A percentile compares a stretch with the other conserved stretches of the same genome.
phyloP scores from a whole-genome alignment of 208 protist species.

The Acanthamoeba triangularis region DNA sequence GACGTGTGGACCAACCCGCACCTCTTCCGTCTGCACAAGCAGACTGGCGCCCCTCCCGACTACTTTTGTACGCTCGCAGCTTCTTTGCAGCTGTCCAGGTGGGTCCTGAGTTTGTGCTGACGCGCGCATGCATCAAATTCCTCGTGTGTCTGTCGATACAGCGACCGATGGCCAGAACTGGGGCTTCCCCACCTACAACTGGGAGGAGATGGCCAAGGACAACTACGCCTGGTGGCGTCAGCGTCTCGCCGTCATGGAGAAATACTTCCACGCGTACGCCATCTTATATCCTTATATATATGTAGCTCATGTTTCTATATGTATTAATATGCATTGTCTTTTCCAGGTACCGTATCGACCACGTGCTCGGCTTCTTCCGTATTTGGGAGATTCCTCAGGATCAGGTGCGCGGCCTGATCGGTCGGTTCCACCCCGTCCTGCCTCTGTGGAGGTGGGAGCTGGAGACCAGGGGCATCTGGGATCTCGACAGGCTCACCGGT shows the following conservation, averaged over 20 bases:
- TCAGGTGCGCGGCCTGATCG: slow-evolving; percentile 80
- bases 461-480: slow-evolving; percentile 83
- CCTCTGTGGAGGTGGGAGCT: slow-evolving; percentile 84
- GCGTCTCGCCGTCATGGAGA: slow-evolving; percentile 78
- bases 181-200: slow-evolving; percentile 94
- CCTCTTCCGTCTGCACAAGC: slow-evolving; percentile 87
- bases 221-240: slow-evolving; percentile 88
- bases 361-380: slow-evolving; percentile 93
- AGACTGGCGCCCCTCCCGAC: slow-evolving; percentile 91
- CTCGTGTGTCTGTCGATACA: not conserved
- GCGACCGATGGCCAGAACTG: slow-evolving; percentile 92
- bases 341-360: slow-evolving; percentile 91
- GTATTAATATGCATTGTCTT: not conserved
- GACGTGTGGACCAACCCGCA: slow-evolving; percentile 87
- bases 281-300: not conserved
- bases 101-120: not conserved
- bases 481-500: slow-evolving; percentile 83
- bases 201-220: slow-evolving; percentile 91
- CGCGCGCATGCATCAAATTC: not conserved
- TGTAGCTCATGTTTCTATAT: too few species aligned
- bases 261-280: slow-evolving; percentile 76
- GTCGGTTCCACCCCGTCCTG: slow-evolving; percentile 82
- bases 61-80: slow-evolving; percentile 81
- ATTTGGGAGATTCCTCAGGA: slow-evolving; percentile 93
- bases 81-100: not conserved